Percentiles rank a stretch among this genome's conserved stretches.
Conservation (phyloP, 306 rosid genomes). For the Trifolium dubium region DNA sequence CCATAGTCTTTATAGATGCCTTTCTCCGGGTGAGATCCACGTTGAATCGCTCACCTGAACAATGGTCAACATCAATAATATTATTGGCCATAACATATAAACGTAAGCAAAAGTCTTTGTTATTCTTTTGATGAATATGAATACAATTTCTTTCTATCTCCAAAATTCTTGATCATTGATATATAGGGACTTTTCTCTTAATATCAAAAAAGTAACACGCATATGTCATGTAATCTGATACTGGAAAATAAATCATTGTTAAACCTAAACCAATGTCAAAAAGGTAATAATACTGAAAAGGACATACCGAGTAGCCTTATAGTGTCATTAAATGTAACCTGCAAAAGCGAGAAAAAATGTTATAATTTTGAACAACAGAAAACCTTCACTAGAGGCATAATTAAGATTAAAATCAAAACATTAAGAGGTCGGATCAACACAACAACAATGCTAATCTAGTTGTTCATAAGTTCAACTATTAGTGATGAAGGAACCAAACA, state of each 20-base stretch:
- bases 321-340: slow-evolving; percentile 97
- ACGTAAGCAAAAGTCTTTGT: background rate
- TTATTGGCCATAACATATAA: slow-evolving; percentile 24
- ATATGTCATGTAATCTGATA: slow-evolving; percentile 14
- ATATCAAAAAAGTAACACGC: slow-evolving; percentile 2
- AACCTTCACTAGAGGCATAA: slow-evolving; percentile 1
- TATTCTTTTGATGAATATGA: background rate
- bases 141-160: background rate
- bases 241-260: background rate
- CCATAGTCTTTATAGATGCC: slow-evolving; percentile 78
- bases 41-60: slow-evolving; percentile 67
- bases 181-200: background rate
- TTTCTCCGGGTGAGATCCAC: slow-evolving; percentile 79
- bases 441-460: slow-evolving; percentile 11
- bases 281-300: background rate
- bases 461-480: slow-evolving; percentile 23
- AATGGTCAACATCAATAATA: slow-evolving; percentile 1
- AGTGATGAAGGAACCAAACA: background rate
- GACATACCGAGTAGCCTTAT: slow-evolving; percentile 79
- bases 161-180: background rate
- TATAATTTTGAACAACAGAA: slow-evolving; percentile 23
- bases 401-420: slow-evolving; percentile 4
- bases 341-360: slow-evolving; percentile 44
- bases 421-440: background rate
- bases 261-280: slow-evolving; percentile 6